Evolutionary conservation across 768 basidiomycete species (phyloP).

Genomic region (Roridomyces roridus): DNA sequence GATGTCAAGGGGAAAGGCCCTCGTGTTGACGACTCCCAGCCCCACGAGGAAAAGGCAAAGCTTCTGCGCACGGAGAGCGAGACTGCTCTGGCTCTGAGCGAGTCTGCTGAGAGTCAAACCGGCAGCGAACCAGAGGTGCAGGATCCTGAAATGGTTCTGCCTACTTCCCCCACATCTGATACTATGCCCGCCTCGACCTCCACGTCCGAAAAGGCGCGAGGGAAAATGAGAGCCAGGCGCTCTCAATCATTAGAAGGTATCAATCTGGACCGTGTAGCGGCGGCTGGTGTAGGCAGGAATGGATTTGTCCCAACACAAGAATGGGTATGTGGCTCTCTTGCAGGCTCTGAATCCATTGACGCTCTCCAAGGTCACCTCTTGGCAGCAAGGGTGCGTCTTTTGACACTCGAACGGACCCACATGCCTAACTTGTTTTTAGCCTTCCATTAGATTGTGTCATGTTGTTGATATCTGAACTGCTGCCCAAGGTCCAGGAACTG

Average conservation of each 20-base stretch:
- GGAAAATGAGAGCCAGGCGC: slow-evolving; percentile 85
- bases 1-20: slow-evolving; percentile 48
- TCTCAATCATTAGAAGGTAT: slow-evolving; percentile 59
- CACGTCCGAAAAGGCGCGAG: slow-evolving; percentile 86
- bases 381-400: slow-evolving; percentile 87
- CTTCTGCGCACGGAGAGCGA: slow-evolving; percentile 62
- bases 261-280: slow-evolving; percentile 67
- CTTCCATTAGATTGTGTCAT: slow-evolving; percentile 90
- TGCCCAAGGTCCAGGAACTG: slow-evolving; percentile 84
- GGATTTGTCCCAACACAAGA: slow-evolving; percentile 96
- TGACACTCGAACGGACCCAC: slow-evolving; percentile 5
- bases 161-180: slow-evolving; percentile 51
- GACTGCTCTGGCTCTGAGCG: slow-evolving; percentile 25
- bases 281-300: slow-evolving; percentile 79
- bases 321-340: slow-evolving; percentile 71
- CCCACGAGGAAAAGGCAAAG: slow-evolving; percentile 70
- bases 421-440: slow-evolving; percentile 44
- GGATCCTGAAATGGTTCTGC: slow-evolving; percentile 43
- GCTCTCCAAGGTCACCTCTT: slow-evolving; percentile 74
- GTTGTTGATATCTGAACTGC: slow-evolving; percentile 85
- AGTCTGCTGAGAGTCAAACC: slow-evolving; percentile 23
- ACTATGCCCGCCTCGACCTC: slow-evolving; percentile 38
- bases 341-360: neutral
- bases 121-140: slow-evolving; percentile 22
- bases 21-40: slow-evolving; percentile 40